These are phyloP conservation scores for Coccomyxa sp. DNA, from an alignment of 139 green algal genomes.

Conservation along the genomic window DNA sequence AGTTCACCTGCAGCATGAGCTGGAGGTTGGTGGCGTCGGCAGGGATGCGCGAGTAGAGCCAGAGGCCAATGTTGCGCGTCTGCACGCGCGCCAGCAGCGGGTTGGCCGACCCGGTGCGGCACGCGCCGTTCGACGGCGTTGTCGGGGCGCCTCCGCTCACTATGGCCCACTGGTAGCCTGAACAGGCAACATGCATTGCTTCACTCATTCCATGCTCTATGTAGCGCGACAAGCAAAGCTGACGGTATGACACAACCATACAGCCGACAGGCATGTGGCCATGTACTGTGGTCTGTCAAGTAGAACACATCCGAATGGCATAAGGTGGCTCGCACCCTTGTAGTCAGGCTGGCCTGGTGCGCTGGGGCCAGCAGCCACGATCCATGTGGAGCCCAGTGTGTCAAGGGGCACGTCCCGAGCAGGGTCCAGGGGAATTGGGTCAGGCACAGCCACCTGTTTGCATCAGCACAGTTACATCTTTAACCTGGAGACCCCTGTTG, in stretches of 20 bases:
- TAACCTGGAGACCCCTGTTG: too few species aligned
- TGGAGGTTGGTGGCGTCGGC: not conserved
- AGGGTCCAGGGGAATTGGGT: not conserved
- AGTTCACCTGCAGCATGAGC: not conserved
- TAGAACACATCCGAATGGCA: not conserved
- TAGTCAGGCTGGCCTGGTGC: not conserved
- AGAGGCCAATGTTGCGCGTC: not conserved
- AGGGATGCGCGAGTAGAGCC: not conserved
- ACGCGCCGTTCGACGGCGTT: constrained; percentile 1
- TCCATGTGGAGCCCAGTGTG: not conserved
- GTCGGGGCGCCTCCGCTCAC: not conserved
- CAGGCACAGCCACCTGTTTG: not conserved
- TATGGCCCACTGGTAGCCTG: not conserved
- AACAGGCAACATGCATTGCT: not conserved
- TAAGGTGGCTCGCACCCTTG: not conserved
- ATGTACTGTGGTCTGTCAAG: not conserved
- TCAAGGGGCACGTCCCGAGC: not conserved
- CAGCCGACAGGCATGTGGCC: not conserved
- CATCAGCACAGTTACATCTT: too few species aligned
- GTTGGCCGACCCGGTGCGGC: not conserved
- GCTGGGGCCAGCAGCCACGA: not conserved
- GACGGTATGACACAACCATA: too few species aligned
- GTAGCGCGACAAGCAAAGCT: too few species aligned
- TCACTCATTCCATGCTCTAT: not conserved
- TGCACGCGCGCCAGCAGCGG: not conserved